Evolutionary conservation across 768 basidiomycete genomes (phyloP).

Genomic region (Phaffia tasmanica): DNA sequence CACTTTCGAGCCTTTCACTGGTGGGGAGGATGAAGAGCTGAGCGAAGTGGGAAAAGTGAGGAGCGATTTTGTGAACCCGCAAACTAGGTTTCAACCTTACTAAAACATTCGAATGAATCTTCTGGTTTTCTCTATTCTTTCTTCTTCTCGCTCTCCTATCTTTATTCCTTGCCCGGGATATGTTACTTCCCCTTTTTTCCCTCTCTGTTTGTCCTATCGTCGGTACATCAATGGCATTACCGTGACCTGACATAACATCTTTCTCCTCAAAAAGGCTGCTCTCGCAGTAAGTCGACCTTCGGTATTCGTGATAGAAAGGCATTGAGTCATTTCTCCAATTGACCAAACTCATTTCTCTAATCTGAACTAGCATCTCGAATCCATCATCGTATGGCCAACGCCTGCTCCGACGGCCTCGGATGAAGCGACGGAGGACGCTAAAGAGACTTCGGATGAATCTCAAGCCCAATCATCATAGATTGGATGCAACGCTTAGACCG

Average conservation of each 20-base stretch:
- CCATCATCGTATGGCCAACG: constrained; percentile 22
- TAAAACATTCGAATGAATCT: constrained; percentile 42
- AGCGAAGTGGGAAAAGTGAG: constrained; percentile 87
- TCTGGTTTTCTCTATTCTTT: not conserved
- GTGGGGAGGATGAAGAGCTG: constrained; percentile 58
- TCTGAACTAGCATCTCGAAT: constrained; percentile 16
- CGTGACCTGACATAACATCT: too few relatives aligned
- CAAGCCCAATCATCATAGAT: not conserved
- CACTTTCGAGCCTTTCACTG: constrained; percentile 47
- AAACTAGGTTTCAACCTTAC: constrained; percentile 72
- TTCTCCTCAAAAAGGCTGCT: not conserved
- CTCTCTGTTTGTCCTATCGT: not conserved
- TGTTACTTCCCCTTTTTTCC: not conserved
- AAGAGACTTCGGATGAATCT: not conserved
- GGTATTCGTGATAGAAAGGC: not conserved
- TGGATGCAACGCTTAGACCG: not conserved
- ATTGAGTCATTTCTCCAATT: too few relatives aligned
- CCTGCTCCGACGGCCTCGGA: constrained; percentile 1
- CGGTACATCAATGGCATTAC: not conserved
- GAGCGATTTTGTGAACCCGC: constrained; percentile 62
- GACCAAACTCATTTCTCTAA: not conserved
- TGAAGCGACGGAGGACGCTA: constrained; percentile 10
- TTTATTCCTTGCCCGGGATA: not conserved
- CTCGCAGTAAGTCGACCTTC: constrained; percentile 6
- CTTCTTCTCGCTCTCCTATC: not conserved